Percentiles rank a stretch among this genome's conserved stretches.
phyloP scores from a whole-genome alignment of 2,329 filamentous ascomycete species.

The Xylaria sp. region DNA sequence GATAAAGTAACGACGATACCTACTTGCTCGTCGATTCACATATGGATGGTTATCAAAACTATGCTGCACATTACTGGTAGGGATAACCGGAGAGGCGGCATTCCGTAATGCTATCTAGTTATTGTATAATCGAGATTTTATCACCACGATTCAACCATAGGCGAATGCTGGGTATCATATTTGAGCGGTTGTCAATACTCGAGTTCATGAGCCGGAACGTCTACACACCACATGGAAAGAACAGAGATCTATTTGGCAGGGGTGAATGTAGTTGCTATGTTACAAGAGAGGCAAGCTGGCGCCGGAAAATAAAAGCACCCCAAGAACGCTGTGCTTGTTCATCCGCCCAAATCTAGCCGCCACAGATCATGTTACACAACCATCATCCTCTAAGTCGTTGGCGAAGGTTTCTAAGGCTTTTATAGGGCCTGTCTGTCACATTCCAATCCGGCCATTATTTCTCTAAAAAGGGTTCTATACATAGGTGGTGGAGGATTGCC shows the following conservation, averaged over 20 bases:
- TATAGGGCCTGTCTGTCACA: constrained; percentile 18
- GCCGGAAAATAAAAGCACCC: constrained; percentile 30
- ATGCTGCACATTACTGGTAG: not conserved
- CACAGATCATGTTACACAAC: constrained; percentile 32
- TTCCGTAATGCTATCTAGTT: not conserved
- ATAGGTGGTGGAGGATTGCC: constrained; percentile 34
- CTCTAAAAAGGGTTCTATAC: constrained; percentile 40
- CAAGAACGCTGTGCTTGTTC: constrained; percentile 33
- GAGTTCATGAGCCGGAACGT: too few relatives aligned
- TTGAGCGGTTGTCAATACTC: too few relatives aligned
- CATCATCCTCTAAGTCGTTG: constrained; percentile 19
- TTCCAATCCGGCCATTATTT: constrained; percentile 34
- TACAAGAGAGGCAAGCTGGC: constrained; percentile 45
- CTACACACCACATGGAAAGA: constrained; percentile 28
- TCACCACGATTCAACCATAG: not conserved
- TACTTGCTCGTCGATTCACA: not conserved
- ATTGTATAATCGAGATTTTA: not conserved
- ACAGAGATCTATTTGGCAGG: constrained; percentile 46
- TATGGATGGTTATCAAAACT: not conserved
- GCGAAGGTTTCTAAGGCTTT: constrained; percentile 8
- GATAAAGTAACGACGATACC: not conserved
- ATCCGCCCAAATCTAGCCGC: constrained; percentile 35
- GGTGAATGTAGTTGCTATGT: constrained; percentile 45
- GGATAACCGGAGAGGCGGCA: not conserved
- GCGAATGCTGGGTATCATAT: too few relatives aligned